Evolutionary conservation across 305 asterid genomes (phyloP).

Genomic region (Rubia peregrina): DNA sequence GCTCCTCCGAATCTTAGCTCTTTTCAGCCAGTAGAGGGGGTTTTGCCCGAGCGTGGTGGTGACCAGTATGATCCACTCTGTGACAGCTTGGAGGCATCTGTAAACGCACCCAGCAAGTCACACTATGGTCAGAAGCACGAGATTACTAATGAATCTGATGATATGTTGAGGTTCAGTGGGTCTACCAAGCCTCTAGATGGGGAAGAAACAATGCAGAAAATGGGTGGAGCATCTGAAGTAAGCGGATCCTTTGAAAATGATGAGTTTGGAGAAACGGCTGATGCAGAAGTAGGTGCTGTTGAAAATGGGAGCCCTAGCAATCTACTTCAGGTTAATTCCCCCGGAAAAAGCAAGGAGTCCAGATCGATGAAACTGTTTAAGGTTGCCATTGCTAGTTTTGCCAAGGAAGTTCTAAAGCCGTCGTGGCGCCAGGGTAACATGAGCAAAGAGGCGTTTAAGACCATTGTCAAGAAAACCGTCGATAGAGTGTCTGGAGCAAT

Average conservation of each 20-base stretch:
- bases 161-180: slow-evolving; percentile 38
- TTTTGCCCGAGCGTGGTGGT: slow-evolving; percentile 34
- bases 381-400: slow-evolving; percentile 74
- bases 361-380: slow-evolving; percentile 67
- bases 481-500: slow-evolving; percentile 97
- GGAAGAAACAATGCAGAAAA: slow-evolving; percentile 40
- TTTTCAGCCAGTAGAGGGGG: slow-evolving; percentile 32
- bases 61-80: slow-evolving; percentile 82
- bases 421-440: slow-evolving; percentile 99
- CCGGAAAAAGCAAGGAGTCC: slow-evolving; percentile 60
- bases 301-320: slow-evolving; percentile 59
- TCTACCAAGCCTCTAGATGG: slow-evolving; percentile 40
- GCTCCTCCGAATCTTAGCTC: slow-evolving; percentile 32
- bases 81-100: slow-evolving; percentile 78
- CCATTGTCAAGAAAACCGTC: slow-evolving; percentile 96
- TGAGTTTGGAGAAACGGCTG: slow-evolving; percentile 87
- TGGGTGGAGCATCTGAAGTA: slow-evolving; percentile 32
- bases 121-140: slow-evolving; percentile 37
- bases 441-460: slow-evolving; percentile 99
- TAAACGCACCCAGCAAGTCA: slow-evolving; percentile 39
- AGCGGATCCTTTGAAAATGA: slow-evolving; percentile 46
- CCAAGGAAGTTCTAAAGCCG: slow-evolving; percentile 90
- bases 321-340: slow-evolving; percentile 53
- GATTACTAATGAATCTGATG: slow-evolving; percentile 51
- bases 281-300: slow-evolving; percentile 65